A percentile compares a stretch with the other conserved stretches of the same genome.
Evolutionary conservation across 441 rosid species (phyloP).

Genomic region (Syzygium syzygioides): DNA sequence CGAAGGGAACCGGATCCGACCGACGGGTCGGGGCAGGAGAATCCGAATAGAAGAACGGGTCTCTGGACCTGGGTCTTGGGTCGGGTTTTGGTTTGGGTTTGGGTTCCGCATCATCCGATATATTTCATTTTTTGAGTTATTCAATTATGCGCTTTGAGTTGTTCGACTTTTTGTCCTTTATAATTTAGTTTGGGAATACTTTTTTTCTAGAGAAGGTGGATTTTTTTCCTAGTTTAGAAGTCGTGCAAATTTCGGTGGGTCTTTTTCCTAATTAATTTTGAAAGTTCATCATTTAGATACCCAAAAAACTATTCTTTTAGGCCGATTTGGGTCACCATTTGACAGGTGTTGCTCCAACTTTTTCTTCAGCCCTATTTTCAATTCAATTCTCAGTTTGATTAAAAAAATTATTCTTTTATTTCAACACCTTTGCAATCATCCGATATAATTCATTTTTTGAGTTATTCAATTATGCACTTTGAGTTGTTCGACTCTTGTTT

Average conservation of each 20-base stretch:
- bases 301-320: no score
- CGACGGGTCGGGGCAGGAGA: not conserved
- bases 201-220: not conserved
- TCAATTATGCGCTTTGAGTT: no score
- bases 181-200: not conserved
- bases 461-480: no score
- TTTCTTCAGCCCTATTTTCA: no score
- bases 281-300: no score
- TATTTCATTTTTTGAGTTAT: no score
- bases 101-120: not conserved
- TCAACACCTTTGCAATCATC: not conserved
- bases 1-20: not conserved
- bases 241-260: not conserved
- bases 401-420: no score
- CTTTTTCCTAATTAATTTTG: not conserved
- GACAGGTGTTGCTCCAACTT: not conserved
- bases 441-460: no score
- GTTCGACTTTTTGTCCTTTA: no score
- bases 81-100: not conserved
- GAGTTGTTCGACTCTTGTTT: no score
- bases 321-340: not conserved
- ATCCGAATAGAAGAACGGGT: not conserved
- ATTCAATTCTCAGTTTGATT: no score
- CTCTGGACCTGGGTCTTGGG: not conserved
- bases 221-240: no score